Conservation (phyloP, 2,329 filamentous ascomycete genomes). For the Aureobasidium leucospermi region DNA sequence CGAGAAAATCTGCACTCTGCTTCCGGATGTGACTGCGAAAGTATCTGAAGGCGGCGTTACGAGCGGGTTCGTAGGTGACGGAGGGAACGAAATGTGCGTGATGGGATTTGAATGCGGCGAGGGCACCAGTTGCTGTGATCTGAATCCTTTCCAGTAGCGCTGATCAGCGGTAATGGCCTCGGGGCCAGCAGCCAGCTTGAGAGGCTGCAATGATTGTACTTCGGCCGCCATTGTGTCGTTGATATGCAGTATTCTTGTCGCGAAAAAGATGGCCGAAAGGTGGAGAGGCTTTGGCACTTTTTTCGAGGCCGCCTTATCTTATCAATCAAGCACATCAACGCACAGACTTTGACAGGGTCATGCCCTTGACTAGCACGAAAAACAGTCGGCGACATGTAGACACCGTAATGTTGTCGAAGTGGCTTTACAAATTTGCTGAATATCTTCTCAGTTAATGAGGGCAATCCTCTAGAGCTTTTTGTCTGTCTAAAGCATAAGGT, state of each 20-base stretch:
- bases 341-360: neutral
- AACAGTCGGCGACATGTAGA: neutral
- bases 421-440: too few relatives aligned
- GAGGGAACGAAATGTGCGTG: constrained; percentile 76
- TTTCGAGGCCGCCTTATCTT: constrained; percentile 1
- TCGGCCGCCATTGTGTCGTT: constrained; percentile 66
- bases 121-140: constrained; percentile 80
- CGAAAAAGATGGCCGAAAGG: constrained; percentile 9
- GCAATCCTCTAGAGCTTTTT: too few relatives aligned
- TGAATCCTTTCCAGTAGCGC: constrained; percentile 93
- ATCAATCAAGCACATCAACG: neutral
- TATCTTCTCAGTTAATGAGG: too few relatives aligned
- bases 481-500: too few relatives aligned
- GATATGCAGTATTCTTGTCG: neutral
- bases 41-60: constrained; percentile 49
- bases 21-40: constrained; percentile 92
- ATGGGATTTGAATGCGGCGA: constrained; percentile 85
- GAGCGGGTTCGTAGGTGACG: constrained; percentile 38
- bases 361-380: neutral
- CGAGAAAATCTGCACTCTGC: constrained; percentile 88
- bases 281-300: constrained; percentile 11
- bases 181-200: constrained; percentile 78
- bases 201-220: constrained; percentile 68
- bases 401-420: too few relatives aligned
- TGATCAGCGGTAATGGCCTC: constrained; percentile 84